phyloP scores from a whole-genome alignment of 2,329 filamentous ascomycete genomes.

The Exophiala aquamarina region DNA sequence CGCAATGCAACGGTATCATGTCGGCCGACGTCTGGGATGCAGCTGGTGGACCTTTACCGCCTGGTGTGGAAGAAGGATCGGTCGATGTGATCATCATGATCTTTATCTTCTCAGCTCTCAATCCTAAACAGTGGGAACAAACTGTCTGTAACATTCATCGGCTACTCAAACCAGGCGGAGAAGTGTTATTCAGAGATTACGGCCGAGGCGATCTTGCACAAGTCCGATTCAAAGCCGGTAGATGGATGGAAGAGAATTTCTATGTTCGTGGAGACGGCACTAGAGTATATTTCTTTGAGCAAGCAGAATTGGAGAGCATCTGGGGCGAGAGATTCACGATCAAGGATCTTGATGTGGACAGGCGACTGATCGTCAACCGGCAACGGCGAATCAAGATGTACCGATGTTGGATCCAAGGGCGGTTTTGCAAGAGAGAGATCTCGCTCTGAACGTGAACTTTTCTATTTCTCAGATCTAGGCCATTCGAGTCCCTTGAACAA shows the following conservation, averaged over 20 bases:
- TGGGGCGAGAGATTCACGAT: slow-evolving; percentile 75
- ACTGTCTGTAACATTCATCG: slow-evolving; percentile 79
- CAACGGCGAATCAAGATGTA: slow-evolving; percentile 96
- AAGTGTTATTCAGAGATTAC: slow-evolving; percentile 94
- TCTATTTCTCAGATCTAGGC: too few species aligned
- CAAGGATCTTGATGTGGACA: slow-evolving; percentile 77
- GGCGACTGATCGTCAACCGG: slow-evolving; percentile 87
- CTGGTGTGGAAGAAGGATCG: slow-evolving; percentile 71
- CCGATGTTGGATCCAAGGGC: slow-evolving; percentile 72
- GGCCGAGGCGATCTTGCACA: slow-evolving; percentile 93
- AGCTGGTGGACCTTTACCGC: slow-evolving; percentile 68
- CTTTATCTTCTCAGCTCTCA: slow-evolving; percentile 93
- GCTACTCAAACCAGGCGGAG: slow-evolving; percentile 86
- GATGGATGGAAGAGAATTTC: slow-evolving; percentile 95
- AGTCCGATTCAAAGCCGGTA: slow-evolving; percentile 92
- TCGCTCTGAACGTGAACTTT: not conserved
- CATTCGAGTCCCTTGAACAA: too few species aligned
- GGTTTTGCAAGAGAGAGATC: slow-evolving; percentile 37
- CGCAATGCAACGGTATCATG: slow-evolving; percentile 59
- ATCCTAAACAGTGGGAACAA: slow-evolving; percentile 78
- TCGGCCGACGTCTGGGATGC: slow-evolving; percentile 95
- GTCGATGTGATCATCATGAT: slow-evolving; percentile 93
- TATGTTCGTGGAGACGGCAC: slow-evolving; percentile 96
- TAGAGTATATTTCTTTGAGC: slow-evolving; percentile 94
- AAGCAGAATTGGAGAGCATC: slow-evolving; percentile 74